Percentiles rank a stretch among this genome's conserved stretches.
These are phyloP conservation scores for Coemansia asiatica DNA, from an alignment of 192 early-diverging fungal species.

Conservation along the genomic window DNA sequence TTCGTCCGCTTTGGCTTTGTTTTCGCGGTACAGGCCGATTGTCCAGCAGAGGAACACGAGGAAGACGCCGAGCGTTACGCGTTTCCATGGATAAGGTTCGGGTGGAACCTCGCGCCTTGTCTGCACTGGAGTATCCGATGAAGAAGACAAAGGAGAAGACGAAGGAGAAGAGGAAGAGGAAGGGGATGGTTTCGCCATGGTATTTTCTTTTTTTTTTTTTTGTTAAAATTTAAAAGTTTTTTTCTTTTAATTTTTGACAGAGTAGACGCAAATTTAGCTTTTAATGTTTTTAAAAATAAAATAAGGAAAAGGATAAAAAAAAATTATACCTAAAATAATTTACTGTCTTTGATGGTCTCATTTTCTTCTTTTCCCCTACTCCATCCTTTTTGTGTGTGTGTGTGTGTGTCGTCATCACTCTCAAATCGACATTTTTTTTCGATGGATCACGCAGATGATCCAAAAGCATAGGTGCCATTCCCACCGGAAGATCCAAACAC, in stretches of 20 bases:
- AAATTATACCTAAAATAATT: not conserved
- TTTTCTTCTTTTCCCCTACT: too few relatives aligned
- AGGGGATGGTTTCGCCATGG: too few relatives aligned
- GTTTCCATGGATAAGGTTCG: constrained; percentile 36
- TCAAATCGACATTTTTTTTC: too few relatives aligned
- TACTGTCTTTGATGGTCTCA: too few relatives aligned
- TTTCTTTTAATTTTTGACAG: not conserved
- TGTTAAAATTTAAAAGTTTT: not conserved
- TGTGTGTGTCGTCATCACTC: too few relatives aligned
- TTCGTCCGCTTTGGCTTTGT: constrained; percentile 8
- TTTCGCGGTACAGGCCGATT: constrained; percentile 26
- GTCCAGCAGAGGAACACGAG: constrained; percentile 25
- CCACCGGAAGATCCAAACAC: too few relatives aligned
- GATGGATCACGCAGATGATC: too few relatives aligned
- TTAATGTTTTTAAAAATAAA: not conserved
- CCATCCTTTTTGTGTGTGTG: too few relatives aligned
- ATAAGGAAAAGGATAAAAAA: not conserved
- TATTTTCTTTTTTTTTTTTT: too few relatives aligned
- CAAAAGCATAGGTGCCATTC: too few relatives aligned
- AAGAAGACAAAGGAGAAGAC: too few relatives aligned
- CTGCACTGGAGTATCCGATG: too few relatives aligned
- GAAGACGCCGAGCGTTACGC: constrained; percentile 16
- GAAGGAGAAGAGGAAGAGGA: not conserved
- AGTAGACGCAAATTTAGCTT: not conserved
- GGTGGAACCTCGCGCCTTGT: not conserved